Base-by-base conservation (phyloP, 1,139 yeast genomes). In the Wickerhamomyces sp. region DNA sequence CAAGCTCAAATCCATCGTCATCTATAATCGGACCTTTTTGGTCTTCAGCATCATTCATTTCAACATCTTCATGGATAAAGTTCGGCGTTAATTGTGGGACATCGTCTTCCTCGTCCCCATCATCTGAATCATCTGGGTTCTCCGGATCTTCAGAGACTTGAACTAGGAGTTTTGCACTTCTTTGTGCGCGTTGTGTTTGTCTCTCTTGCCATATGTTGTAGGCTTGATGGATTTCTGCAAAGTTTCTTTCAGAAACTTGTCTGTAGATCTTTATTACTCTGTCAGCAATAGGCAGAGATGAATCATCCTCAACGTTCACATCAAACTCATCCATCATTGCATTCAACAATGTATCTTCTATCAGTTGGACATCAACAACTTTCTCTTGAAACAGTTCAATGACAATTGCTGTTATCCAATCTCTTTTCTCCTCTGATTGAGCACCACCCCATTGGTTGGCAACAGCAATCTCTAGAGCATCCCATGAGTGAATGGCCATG, bases 391-490 rank as follows among this genome's bases (percentile, higher is more conserved):
- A 91, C 37, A 88, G 66, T 28, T 88, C 97, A 30, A 87, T 75
- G 3, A 89, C 75, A 15, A 85, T 68, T 5, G 88, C 95, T 4
- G 88, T 78, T 42, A 89, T 71, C 98, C 98, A 93, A 56, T 91
- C 98, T 53, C 99, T 72, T 59, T 91, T 91, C 31, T 86, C 97
- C 1, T 71, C 75, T 11, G 95, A 82, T 30, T 85, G 85, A 13
- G 95, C 77, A 2, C 98, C 99, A 40, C 98, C 99, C 98, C 98
- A 91, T 26, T 71, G 68, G 55, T 85, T 86, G n/a, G 78, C 94
- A n/a, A 93, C 98, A 0, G 98, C 98, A 1, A 86, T 81, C 34
- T 75, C 71, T 38, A 91, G 67, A 30, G 85, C 91, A 42, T 87
- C 94, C 98, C 98, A 91, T 43, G 74, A 72, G 59, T 88, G 76